A percentile compares a stretch with the other conserved stretches of the same genome.
These are phyloP conservation scores for Straminergon stramineum DNA, from an alignment of 225 moss, liverwort and hornwort genomes.

Conservation along the genomic window DNA sequence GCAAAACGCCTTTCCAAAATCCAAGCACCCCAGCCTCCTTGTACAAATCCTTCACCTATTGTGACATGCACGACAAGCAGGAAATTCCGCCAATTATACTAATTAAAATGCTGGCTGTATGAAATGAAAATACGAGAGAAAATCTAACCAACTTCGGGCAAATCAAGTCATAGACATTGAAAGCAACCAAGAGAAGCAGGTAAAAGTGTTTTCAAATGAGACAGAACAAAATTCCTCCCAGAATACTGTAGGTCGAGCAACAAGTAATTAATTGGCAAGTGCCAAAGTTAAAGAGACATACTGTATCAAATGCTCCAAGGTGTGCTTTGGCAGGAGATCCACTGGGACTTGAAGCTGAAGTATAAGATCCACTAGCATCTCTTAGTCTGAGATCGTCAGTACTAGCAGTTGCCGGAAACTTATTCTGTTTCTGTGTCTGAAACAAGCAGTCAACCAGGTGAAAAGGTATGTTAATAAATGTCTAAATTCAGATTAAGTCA, in stretches of 20 bases:
- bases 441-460: not conserved
- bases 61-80: not conserved
- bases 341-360: not conserved
- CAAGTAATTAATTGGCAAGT: not conserved
- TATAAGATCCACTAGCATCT: not conserved
- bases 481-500: not conserved
- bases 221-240: not conserved
- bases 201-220: not conserved
- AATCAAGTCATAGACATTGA: not conserved
- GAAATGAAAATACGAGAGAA: not conserved
- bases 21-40: slow-evolving; percentile 71
- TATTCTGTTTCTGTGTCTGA: slow-evolving; percentile 38
- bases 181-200: not conserved
- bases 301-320: slow-evolving; percentile 49
- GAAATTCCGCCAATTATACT: not conserved
- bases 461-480: not conserved
- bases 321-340: not conserved
- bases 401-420: not conserved
- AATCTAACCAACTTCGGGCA: not conserved
- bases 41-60: slow-evolving; percentile 56
- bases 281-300: slow-evolving; percentile 1
- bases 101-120: not conserved
- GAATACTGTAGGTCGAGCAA: not conserved
- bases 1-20: slow-evolving; percentile 82
- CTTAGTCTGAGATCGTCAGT: not conserved